Base-by-base conservation (phyloP, 148 eudicot genomes). In the Mesembryanthemum crystallinum region DNA sequence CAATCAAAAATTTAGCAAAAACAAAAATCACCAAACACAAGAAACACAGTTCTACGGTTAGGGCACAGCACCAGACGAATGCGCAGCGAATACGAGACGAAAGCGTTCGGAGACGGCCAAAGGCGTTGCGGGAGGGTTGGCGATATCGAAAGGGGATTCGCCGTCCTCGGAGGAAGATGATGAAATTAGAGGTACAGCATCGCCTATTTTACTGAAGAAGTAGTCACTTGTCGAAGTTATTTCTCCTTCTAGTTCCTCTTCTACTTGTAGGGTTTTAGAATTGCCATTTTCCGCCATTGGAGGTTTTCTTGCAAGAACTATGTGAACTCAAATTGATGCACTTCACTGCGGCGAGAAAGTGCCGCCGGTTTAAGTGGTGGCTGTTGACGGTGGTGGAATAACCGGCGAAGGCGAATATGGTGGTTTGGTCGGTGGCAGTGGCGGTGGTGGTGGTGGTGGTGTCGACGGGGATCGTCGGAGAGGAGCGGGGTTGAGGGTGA, bases 231-330 rank as follows among this genome's bases (percentile, higher is more conserved):
- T 69, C 25, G 77, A 82, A 21, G 77, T 80, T 47, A 37, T 81
- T 28, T 88, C 89, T 39, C 92, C 97, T 69, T 94, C 96, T n/a
- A 86, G 72, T 77, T 83, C 89, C 33, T 89, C 87, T 32, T 73
- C 89, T 45, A 88, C 33, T 73, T 80, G 42, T 54, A 77, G 3
- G 57, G 67, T 72, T 35, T 35, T 35, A 6, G 39, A 35, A 35
- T 35, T 6, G 6, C 39, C 39, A 6, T 6, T 6, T 35, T 35
- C 39, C 39, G 39, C 39, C 39, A 35, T 35, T 35, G 39, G 39
- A 35, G 39, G 39, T 35, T n/a, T n/a, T n/a, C n/a, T n/a, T n/a
- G n/a, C n/a, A n/a, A n/a, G n/a, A n/a, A n/a, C n/a, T n/a, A n/a
- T n/a, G n/a, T n/a, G n/a, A n/a, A n/a, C n/a, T n/a, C n/a, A n/a